Conservation (phyloP, 1,284 basidiomycete species). For the Boletus putidus region DNA sequence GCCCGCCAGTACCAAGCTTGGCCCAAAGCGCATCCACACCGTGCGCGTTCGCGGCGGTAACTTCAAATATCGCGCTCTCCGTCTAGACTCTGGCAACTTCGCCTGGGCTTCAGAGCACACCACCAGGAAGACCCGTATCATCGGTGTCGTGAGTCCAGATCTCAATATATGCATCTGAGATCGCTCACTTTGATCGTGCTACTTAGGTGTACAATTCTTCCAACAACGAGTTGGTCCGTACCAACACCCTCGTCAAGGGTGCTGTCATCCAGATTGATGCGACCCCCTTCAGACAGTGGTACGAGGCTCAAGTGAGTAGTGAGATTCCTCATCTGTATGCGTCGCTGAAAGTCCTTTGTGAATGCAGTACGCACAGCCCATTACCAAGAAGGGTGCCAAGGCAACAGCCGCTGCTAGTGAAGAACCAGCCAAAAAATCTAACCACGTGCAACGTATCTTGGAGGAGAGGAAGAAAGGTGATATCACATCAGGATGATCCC, state of each 20-base stretch:
- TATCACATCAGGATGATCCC: slow-evolving; percentile 23
- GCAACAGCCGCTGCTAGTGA: slow-evolving; percentile 48
- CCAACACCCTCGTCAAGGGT: slow-evolving; percentile 95
- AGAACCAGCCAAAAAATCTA: slow-evolving; percentile 82
- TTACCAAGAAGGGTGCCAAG: slow-evolving; percentile 79
- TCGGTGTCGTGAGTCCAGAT: slow-evolving; percentile 78
- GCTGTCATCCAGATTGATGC: slow-evolving; percentile 96
- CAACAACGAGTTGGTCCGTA: slow-evolving; percentile 98
- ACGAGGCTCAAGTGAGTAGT: slow-evolving; percentile 85
- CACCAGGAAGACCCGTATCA: slow-evolving; percentile 92
- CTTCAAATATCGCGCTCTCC: slow-evolving; percentile 89
- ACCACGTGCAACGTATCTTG: slow-evolving; percentile 82
- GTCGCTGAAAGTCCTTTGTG: slow-evolving; percentile 12
- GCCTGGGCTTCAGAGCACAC: slow-evolving; percentile 93
- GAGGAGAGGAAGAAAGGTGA: slow-evolving; percentile 88
- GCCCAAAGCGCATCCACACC: slow-evolving; percentile 88
- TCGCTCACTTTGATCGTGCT: slow-evolving; percentile 7
- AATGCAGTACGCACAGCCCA: slow-evolving; percentile 83
- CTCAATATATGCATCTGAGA: slow-evolving; percentile 4
- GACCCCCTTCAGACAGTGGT: slow-evolving; percentile 97
- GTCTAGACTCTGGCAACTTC: slow-evolving; percentile 94
- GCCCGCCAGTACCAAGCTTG: slow-evolving; percentile 92
- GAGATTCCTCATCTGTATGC: not conserved
- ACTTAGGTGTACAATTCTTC: slow-evolving; percentile 91
- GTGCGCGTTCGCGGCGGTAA: slow-evolving; percentile 95